Evolutionary conservation across 2,329 filamentous ascomycete species (phyloP).

Genomic region (Stylonectria norvegica): DNA sequence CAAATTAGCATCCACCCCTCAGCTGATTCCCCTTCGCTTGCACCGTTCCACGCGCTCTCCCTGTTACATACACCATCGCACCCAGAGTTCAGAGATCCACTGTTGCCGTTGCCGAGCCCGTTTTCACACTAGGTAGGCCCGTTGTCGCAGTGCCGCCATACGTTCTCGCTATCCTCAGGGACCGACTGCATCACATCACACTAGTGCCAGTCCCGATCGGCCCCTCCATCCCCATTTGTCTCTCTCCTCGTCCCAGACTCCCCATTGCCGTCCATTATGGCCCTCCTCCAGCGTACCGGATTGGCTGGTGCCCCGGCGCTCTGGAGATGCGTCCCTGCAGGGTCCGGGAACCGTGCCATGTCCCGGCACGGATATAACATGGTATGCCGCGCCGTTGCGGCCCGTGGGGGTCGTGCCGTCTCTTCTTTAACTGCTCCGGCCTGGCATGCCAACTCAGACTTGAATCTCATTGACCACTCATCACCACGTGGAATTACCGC

Average conservation of each 20-base stretch:
- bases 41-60: constrained; percentile 3
- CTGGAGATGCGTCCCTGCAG: constrained; percentile 17
- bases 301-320: constrained; percentile 20
- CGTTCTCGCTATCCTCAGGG: too few species aligned
- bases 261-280: constrained; percentile 16
- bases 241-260: constrained; percentile 1
- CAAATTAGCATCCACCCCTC: constrained; percentile 13
- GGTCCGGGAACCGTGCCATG: constrained; percentile 7
- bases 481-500: constrained; percentile 12
- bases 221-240: constrained; percentile 2
- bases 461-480: constrained; percentile 1
- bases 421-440: constrained; percentile 11
- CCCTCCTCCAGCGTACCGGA: constrained; percentile 23
- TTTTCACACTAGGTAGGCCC: too few species aligned
- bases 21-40: constrained; percentile 6
- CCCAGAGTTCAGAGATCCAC: too few species aligned
- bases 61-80: background rate
- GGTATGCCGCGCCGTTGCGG: constrained; percentile 3
- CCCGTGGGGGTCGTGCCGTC: constrained; percentile 7
- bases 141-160: too few species aligned
- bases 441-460: too few species aligned
- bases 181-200: background rate
- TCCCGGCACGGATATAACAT: constrained; percentile 20
- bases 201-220: background rate
- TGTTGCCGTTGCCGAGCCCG: too few species aligned